Base-by-base conservation (phyloP, 257 asterid species). In the Mentha longifolia region DNA sequence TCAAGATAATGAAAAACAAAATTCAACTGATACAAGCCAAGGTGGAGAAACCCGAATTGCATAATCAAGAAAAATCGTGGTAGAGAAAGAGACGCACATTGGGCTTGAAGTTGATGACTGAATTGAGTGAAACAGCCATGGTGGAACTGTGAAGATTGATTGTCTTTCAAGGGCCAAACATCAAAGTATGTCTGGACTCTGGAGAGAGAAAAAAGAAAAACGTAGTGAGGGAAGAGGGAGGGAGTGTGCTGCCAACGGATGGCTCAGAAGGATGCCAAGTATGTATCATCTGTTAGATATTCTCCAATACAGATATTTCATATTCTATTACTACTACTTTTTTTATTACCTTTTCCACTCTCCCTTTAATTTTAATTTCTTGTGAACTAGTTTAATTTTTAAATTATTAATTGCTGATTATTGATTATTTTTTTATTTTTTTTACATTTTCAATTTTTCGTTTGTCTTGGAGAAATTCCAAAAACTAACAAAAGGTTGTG, bases 91-190 rank as follows among this genome's bases (percentile, higher is more conserved):
- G 66, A 69, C 87, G 20, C 68, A 88, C 92, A 13, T 76, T 60
- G 46, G 87, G 85, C 33, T 61, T 74, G 81, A 88, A 88, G 77
- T 73, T 61, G 76, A 76, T 61, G 79, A 82, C 77, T 30, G 92
- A 82, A 67, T 86, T 88, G 65, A 88, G 67, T 8, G 92, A 83
- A 82, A 77, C 87, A 50, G 87, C 90, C 92, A 88, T 88, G 41
- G 9, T 76, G 77, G 56, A 4, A 12, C 46, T 73, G 43, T 22
- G 6, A 51, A 39, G 74, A 72, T 30, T n/a, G 74, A 72, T 19
- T 20, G 11, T 8, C 15, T 50, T 49, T 57, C 62, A 80, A 61
- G 83, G 76, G 64, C 79, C 80, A 67, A 78, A 80, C 85, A 80
- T 83, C 54, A 39, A 83, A 8, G 33, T 17, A 42, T n/a, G 7